These are phyloP conservation scores for Ceriops decandra DNA, from an alignment of 345 rosid genomes.

Conservation along the genomic window DNA sequence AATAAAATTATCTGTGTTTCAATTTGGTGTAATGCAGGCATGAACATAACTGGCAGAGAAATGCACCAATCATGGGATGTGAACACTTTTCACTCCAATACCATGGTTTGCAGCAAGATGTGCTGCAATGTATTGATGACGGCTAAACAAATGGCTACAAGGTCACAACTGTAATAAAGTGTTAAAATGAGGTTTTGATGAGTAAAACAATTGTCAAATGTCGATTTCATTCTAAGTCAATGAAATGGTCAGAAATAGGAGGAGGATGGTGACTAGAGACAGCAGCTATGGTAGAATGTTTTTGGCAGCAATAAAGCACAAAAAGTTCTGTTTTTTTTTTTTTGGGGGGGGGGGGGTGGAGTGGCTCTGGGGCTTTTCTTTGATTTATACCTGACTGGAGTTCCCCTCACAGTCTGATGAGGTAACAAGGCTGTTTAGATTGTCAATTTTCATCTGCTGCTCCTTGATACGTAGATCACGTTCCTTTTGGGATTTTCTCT, in stretches of 20 bases:
- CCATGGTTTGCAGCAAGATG: background rate
- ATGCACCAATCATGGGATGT: background rate
- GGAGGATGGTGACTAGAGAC: background rate
- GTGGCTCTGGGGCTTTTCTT: no score
- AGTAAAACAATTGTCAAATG: no score
- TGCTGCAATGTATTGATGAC: background rate
- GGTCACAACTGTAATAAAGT: no score
- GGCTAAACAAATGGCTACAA: no score
- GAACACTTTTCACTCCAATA: background rate
- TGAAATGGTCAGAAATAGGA: background rate
- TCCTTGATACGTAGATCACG: slow-evolving; percentile 59
- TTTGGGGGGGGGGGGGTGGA: no score
- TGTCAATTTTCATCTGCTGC: slow-evolving; percentile 66
- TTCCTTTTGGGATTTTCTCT: slow-evolving; percentile 70
- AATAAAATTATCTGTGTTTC: background rate
- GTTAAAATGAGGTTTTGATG: no score
- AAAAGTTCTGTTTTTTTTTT: no score
- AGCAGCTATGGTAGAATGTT: background rate
- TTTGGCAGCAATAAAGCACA: background rate
- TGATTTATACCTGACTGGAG: slow-evolving; percentile 54
- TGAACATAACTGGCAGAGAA: background rate
- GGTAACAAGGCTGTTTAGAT: slow-evolving; percentile 44
- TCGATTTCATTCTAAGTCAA: no score
- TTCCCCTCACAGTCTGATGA: slow-evolving; percentile 45
- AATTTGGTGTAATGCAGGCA: background rate